Conservation (phyloP, 768 basidiomycete genomes). For the Boletus rufocinnamomeus region DNA sequence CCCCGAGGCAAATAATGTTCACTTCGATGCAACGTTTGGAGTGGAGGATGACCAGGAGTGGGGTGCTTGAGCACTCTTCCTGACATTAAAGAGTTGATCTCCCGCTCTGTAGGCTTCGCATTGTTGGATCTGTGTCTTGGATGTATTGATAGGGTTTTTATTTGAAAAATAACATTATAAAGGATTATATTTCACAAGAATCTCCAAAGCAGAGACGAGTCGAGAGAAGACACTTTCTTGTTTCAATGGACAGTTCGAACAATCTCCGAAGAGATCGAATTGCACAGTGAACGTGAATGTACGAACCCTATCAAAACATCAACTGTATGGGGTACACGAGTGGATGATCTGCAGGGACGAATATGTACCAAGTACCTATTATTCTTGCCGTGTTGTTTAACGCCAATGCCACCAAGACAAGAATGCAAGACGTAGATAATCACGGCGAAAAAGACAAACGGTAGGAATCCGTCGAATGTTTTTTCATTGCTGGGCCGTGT, state of each 20-base stretch:
- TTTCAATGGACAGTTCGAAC: no score
- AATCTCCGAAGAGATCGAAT: neutral
- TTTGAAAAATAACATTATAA: neutral
- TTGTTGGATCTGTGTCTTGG: neutral
- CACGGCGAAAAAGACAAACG: constrained; percentile 40
- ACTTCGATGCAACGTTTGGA: neutral
- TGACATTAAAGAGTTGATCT: neutral
- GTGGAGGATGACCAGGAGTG: constrained; percentile 14
- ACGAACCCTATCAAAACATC: constrained; percentile 34
- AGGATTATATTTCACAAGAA: no score
- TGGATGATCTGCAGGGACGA: constrained; percentile 59
- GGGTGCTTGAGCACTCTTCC: constrained; percentile 3
- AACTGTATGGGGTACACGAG: constrained; percentile 50
- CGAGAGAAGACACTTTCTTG: no score
- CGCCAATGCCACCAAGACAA: constrained; percentile 49
- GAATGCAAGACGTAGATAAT: constrained; percentile 63
- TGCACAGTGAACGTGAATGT: constrained; percentile 12
- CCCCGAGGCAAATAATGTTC: constrained; percentile 34
- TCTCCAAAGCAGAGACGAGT: no score
- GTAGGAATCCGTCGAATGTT: neutral
- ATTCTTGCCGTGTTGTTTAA: constrained; percentile 72
- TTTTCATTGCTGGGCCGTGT: neutral
- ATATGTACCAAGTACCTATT: constrained; percentile 24
- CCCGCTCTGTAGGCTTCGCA: neutral
- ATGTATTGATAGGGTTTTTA: neutral